Percentiles rank a stretch among this genome's conserved stretches.
Conservation (phyloP, 331 rosid genomes). For the Erythrophleum ivorense region DNA sequence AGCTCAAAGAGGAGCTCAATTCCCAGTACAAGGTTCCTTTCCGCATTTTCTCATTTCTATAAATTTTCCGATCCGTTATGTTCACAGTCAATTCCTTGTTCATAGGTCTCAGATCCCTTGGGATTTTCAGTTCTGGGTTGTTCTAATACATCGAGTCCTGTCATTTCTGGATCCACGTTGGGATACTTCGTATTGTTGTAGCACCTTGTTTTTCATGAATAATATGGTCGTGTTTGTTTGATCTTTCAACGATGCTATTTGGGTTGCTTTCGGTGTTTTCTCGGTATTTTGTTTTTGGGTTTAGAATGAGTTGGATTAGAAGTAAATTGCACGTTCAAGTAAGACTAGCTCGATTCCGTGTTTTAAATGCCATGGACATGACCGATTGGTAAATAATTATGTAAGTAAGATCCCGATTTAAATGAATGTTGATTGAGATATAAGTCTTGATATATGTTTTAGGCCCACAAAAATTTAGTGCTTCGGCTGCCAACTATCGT, state of each 20-base stretch:
- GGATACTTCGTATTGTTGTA: background rate
- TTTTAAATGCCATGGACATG: background rate
- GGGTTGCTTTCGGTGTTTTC: background rate
- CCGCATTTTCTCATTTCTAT: background rate
- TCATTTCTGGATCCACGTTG: constrained; percentile 34
- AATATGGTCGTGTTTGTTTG: constrained; percentile 6
- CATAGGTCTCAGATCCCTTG: background rate
- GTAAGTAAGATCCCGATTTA: constrained; percentile 9
- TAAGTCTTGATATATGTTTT: constrained; percentile 5
- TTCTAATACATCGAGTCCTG: background rate
- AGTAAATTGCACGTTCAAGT: background rate
- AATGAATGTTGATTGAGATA: constrained; percentile 4
- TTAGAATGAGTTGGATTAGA: background rate
- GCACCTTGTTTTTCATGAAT: background rate
- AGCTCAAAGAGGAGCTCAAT: constrained; percentile 99
- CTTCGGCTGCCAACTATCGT: background rate
- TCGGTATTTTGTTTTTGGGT: background rate
- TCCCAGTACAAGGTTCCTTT: constrained; percentile 95
- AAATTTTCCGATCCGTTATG: background rate
- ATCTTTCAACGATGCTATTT: constrained; percentile 6
- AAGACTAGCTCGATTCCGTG: constrained; percentile 4
- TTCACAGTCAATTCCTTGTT: background rate
- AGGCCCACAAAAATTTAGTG: background rate
- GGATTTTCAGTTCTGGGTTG: background rate
- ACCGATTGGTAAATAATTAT: background rate